These are phyloP conservation scores for Carnegiea gigantea DNA, from an alignment of 179 eudicot genomes.

Conservation along the genomic window DNA sequence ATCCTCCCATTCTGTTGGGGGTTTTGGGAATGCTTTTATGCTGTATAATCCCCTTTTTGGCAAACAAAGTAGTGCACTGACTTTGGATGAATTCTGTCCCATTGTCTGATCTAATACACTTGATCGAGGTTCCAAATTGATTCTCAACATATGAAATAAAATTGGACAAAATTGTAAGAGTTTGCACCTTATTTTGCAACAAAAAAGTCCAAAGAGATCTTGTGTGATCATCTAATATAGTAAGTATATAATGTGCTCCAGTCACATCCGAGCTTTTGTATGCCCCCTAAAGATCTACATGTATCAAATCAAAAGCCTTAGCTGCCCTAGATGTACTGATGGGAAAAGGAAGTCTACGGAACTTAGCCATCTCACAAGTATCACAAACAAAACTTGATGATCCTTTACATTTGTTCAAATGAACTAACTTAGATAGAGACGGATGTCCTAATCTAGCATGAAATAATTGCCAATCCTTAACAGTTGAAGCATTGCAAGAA, in stretches of 20 bases:
- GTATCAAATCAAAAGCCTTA: neutral
- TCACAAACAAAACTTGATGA: neutral
- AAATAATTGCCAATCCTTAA: neutral
- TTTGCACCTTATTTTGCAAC: neutral
- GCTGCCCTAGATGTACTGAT: neutral
- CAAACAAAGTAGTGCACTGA: neutral
- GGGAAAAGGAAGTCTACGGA: neutral
- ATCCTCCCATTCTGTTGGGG: slow-evolving; percentile 1
- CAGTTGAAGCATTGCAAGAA: neutral
- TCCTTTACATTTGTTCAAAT: neutral
- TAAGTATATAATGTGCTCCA: neutral
- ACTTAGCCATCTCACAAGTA: neutral
- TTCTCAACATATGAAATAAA: neutral
- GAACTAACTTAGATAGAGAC: neutral
- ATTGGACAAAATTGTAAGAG: neutral
- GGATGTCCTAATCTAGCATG: neutral
- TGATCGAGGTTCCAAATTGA: neutral
- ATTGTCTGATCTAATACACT: neutral
- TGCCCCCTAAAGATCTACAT: neutral
- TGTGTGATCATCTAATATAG: neutral
- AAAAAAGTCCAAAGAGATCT: neutral
- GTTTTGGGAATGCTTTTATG: neutral
- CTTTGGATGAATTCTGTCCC: neutral
- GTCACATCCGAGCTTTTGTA: neutral
- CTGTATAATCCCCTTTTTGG: neutral